phyloP scores from a whole-genome alignment of 306 rosid species.

The Lathyrus tuberosus region DNA sequence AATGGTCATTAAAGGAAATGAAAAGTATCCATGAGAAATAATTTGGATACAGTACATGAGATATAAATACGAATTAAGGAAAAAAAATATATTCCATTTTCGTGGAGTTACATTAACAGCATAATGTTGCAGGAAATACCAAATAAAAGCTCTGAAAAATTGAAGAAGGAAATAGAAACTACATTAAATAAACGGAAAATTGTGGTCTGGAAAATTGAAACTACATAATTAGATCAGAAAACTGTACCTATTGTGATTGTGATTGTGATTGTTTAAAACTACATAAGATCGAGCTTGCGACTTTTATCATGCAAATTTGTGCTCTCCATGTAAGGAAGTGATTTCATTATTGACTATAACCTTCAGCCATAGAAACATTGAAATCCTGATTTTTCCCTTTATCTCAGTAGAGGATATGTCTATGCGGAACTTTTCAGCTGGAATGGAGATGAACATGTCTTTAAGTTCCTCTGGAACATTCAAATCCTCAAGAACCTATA shows the following conservation, averaged over 20 bases:
- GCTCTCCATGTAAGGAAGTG: slow-evolving; percentile 15
- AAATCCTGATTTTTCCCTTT: slow-evolving; percentile 60
- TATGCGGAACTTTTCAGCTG: slow-evolving; percentile 71
- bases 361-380: slow-evolving; percentile 26
- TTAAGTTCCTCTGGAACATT: slow-evolving; percentile 72
- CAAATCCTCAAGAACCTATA: slow-evolving; percentile 80
- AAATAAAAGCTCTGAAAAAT: too few relatives aligned
- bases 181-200: too few relatives aligned
- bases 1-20: too few relatives aligned
- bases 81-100: too few relatives aligned
- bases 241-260: neutral
- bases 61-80: too few relatives aligned
- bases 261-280: neutral
- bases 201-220: too few relatives aligned
- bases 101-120: too few relatives aligned
- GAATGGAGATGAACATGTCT: slow-evolving; percentile 82
- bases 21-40: too few relatives aligned
- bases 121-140: too few relatives aligned
- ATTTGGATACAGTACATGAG: too few relatives aligned
- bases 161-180: too few relatives aligned
- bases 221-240: too few relatives aligned
- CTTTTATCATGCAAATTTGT: slow-evolving; percentile 5
- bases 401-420: slow-evolving; percentile 88
- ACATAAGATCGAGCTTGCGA: neutral
- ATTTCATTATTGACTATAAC: slow-evolving; percentile 1